These are phyloP conservation scores for Rosa rugosa DNA, from an alignment of 306 rosid species.

Conservation along the genomic window DNA sequence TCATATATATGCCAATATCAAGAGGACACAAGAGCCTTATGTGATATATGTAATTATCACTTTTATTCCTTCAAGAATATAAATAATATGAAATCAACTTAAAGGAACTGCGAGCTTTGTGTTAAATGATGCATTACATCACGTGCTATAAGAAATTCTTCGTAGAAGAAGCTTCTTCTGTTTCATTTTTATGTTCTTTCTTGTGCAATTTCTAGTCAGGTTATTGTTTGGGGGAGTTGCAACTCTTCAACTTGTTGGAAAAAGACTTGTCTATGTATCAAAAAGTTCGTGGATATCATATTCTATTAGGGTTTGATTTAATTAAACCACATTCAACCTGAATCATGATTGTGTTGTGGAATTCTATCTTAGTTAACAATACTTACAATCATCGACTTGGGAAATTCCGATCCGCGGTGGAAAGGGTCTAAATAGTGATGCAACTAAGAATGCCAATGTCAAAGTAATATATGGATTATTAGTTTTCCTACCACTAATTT, in stretches of 20 bases:
- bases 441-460: neutral
- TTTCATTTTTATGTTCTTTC: neutral
- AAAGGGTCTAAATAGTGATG: neutral
- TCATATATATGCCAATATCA: neutral
- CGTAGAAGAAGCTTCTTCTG: neutral
- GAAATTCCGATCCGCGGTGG: neutral
- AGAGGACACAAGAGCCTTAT: neutral
- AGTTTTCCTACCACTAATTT: neutral
- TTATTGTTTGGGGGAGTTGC: neutral
- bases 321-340: neutral
- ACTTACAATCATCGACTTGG: neutral
- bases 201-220: neutral
- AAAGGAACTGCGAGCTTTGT: neutral
- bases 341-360: neutral
- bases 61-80: neutral
- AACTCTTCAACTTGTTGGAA: neutral
- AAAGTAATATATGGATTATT: neutral
- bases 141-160: neutral
- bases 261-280: neutral
- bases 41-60: neutral
- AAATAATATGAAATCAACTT: neutral
- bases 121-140: neutral
- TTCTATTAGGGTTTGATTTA: neutral
- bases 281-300: neutral
- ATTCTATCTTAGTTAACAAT: neutral